phyloP scores from a whole-genome alignment of 768 basidiomycete genomes.

The Psilocybe sp. region DNA sequence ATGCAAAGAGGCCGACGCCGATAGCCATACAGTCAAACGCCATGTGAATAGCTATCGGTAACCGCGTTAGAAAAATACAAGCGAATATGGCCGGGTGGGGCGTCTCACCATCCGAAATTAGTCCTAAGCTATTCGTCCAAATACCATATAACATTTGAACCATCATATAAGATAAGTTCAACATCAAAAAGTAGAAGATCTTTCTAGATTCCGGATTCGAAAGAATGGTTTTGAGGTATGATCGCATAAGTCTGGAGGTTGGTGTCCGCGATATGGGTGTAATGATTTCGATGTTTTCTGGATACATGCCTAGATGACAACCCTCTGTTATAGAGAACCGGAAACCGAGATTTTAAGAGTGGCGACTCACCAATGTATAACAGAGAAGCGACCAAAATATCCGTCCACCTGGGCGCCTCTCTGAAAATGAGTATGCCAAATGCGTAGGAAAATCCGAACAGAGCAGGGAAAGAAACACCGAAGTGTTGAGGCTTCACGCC shows the following conservation, averaged over 20 bases:
- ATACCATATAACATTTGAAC: constrained; percentile 97
- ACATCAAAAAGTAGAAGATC: constrained; percentile 94
- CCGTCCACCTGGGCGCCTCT: constrained; percentile 56
- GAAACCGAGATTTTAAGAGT: neutral
- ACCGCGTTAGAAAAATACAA: neutral
- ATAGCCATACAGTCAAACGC: constrained; percentile 99
- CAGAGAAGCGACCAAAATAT: constrained; percentile 52
- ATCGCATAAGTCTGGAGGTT: constrained; percentile 50
- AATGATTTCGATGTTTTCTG: constrained; percentile 41
- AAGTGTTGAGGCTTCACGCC: constrained; percentile 56
- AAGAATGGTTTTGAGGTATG: constrained; percentile 87
- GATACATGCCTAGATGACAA: constrained; percentile 46
- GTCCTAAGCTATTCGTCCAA: constrained; percentile 94
- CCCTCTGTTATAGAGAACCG: neutral
- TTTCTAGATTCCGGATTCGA: constrained; percentile 89
- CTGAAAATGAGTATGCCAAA: constrained; percentile 64
- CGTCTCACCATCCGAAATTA: constrained; percentile 88
- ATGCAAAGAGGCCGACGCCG: constrained; percentile 91
- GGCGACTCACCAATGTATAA: constrained; percentile 58
- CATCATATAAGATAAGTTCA: constrained; percentile 95
- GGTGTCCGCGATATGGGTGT: constrained; percentile 47
- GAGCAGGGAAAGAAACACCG: constrained; percentile 53
- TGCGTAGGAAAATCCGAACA: constrained; percentile 44
- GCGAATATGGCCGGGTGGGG: neutral
- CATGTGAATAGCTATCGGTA: constrained; percentile 89